These are phyloP conservation scores for Hydnomerulius pinastri DNA, from an alignment of 768 basidiomycete genomes.

Conservation along the genomic window DNA sequence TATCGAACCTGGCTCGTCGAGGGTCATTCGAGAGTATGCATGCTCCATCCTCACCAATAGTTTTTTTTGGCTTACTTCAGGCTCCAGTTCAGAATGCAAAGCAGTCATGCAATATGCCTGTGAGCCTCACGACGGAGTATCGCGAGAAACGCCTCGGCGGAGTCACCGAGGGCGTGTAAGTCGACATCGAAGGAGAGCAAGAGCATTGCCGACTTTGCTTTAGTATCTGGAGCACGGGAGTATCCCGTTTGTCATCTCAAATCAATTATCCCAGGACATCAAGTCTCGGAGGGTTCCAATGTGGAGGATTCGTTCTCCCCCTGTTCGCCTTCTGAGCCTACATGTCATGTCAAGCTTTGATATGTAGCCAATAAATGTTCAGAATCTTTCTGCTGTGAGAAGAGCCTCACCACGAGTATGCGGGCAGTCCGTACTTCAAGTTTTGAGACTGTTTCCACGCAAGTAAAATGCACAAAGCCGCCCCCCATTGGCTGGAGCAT, in stretches of 20 bases:
- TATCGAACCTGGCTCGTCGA: slow-evolving; percentile 17
- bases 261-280: slow-evolving; percentile 40
- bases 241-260: slow-evolving; percentile 29
- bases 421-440: no score
- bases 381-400: neutral
- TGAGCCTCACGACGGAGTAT: neutral
- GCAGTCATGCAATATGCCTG: slow-evolving; percentile 3
- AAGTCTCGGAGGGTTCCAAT: slow-evolving; percentile 26
- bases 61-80: slow-evolving; percentile 1
- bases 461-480: no score
- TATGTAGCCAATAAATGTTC: slow-evolving; percentile 25
- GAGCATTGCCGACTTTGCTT: slow-evolving; percentile 8
- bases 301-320: slow-evolving; percentile 3
- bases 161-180: slow-evolving; percentile 6
- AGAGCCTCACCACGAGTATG: no score
- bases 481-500: no score
- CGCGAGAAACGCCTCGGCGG: neutral
- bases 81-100: slow-evolving; percentile 13
- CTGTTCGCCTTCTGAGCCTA: slow-evolving; percentile 28
- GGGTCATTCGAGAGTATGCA: slow-evolving; percentile 25
- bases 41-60: fast-evolving
- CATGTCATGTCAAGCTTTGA: slow-evolving; percentile 35
- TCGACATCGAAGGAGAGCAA: neutral
- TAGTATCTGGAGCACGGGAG: slow-evolving; percentile 25
- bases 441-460: no score